These are phyloP conservation scores for Paramecium octaurelia DNA, from an alignment of 73 alveolate genomes.

Conservation along the genomic window DNA sequence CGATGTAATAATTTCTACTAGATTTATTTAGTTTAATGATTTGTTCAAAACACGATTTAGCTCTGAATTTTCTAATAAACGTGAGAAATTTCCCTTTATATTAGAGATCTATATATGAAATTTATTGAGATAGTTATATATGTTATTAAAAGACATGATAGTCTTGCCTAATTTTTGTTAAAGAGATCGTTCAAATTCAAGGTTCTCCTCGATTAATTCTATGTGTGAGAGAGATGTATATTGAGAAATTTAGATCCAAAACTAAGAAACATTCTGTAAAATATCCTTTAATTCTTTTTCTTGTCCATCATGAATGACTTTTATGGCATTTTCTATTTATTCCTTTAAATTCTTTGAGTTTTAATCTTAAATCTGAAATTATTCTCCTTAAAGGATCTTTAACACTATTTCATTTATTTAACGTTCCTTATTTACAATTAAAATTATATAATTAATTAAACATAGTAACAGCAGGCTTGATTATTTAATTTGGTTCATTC, in stretches of 20 bases:
- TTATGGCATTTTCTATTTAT: neutral
- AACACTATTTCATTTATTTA: no score
- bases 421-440: neutral
- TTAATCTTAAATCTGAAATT: neutral
- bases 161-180: neutral
- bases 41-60: neutral
- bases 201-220: neutral
- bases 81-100: neutral
- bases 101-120: no score
- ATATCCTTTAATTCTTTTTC: neutral
- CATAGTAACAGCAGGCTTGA: neutral
- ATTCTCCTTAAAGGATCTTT: no score
- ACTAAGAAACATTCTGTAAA: neutral
- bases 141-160: no score
- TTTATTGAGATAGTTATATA: no score
- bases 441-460: no score
- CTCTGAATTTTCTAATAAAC: neutral
- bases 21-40: neutral
- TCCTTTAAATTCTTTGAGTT: no score
- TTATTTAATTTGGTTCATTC: neutral
- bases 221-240: neutral
- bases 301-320: no score
- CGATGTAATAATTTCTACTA: neutral
- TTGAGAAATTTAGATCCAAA: neutral
- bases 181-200: neutral